phyloP scores from a whole-genome alignment of 140 eudicot species.

The Oenanthe javanica region DNA sequence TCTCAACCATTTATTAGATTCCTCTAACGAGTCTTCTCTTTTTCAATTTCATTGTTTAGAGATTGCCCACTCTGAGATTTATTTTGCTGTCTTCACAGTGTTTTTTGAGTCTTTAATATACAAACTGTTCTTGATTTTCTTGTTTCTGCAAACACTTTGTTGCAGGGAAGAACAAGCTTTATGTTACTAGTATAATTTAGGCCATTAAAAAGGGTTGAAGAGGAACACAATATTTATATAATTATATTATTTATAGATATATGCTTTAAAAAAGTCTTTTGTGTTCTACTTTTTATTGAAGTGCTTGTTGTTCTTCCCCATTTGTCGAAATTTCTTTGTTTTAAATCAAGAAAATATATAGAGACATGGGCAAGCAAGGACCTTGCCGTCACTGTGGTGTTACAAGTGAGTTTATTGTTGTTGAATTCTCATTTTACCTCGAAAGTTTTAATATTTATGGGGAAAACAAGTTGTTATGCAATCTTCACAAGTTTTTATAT shows the following conservation, averaged over 20 bases:
- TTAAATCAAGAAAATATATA: constrained; percentile 3
- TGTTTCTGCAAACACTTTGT: constrained; percentile 18
- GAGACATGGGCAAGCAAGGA: constrained; percentile 98
- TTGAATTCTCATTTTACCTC: neutral
- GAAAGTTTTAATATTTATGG: neutral
- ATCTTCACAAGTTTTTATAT: constrained; percentile 12
- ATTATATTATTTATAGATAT: constrained; percentile 12
- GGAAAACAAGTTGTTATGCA: constrained; percentile 19
- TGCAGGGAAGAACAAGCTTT: constrained; percentile 25
- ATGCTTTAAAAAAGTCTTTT: constrained; percentile 7
- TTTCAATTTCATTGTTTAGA: constrained; percentile 34
- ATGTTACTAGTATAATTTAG: constrained; percentile 36
- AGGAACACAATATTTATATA: constrained; percentile 14
- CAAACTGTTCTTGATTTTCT: constrained; percentile 29
- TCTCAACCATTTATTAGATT: constrained; percentile 84
- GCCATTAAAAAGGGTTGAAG: constrained; percentile 26
- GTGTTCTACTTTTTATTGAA: constrained; percentile 1
- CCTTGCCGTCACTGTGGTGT: constrained; percentile 99
- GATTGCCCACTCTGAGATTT: constrained; percentile 28
- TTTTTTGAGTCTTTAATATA: constrained; percentile 35
- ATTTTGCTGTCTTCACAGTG: constrained; percentile 21
- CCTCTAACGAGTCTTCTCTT: constrained; percentile 44
- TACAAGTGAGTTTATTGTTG: constrained; percentile 81
- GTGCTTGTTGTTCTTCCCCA: constrained; percentile 24
- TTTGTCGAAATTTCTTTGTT: neutral